Evolutionary conservation across 306 rosid species (phyloP).

Genomic region (Potentilla sterilis): DNA sequence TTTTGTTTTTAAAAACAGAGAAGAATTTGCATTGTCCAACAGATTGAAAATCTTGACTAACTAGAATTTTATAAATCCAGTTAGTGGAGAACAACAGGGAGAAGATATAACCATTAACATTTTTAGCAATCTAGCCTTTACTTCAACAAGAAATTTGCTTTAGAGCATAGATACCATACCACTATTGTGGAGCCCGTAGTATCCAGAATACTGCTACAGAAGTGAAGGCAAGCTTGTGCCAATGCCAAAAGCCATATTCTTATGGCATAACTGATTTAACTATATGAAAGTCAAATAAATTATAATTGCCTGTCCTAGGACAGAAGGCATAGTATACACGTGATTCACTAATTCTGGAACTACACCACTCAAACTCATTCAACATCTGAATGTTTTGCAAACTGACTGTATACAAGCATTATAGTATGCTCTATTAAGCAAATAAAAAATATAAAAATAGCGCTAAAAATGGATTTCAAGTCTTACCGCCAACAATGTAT

Average conservation of each 20-base stretch:
- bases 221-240: slow-evolving; percentile 90
- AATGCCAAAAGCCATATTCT: slow-evolving; percentile 82
- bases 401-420: background rate
- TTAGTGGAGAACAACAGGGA: background rate
- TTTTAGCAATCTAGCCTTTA: background rate
- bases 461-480: background rate
- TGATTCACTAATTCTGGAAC: background rate
- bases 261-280: background rate
- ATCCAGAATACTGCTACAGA: slow-evolving; percentile 80
- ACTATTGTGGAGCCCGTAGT: slow-evolving; percentile 97
- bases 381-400: background rate
- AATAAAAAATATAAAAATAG: background rate
- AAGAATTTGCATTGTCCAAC: slow-evolving; percentile 5
- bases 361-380: background rate
- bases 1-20: background rate
- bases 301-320: background rate
- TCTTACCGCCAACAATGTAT: slow-evolving; percentile 72
- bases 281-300: background rate
- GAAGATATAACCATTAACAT: slow-evolving; percentile 3
- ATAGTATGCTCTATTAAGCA: background rate
- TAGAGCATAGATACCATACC: slow-evolving; percentile 51
- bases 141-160: background rate
- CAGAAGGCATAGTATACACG: background rate
- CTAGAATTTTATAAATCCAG: slow-evolving; percentile 12
- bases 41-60: slow-evolving; percentile 13